Conservation (phyloP, 441 rosid species). For the Corymbia citriodora region DNA sequence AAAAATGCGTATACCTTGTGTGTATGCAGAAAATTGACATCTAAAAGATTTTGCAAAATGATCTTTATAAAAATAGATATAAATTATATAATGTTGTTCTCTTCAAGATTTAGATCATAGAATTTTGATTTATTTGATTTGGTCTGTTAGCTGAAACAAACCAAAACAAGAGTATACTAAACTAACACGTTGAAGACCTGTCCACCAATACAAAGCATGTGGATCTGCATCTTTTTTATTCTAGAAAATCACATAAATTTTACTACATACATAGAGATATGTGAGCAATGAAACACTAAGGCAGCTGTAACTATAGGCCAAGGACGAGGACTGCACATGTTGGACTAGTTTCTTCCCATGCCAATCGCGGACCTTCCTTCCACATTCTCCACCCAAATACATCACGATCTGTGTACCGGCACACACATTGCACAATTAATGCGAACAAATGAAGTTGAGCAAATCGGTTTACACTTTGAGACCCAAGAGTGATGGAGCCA, state of each 20-base stretch:
- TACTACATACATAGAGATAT: not conserved
- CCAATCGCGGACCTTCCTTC: not conserved
- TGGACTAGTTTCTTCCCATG: not conserved
- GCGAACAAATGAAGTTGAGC: not conserved
- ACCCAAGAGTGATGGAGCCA: not conserved
- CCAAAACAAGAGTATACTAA: too few species aligned
- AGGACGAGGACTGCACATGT: not conserved
- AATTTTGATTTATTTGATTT: not conserved
- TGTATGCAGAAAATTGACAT: not conserved
- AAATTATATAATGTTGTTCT: not conserved
- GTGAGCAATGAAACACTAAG: not conserved
- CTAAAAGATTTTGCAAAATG: not conserved
- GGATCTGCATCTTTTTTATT: not conserved
- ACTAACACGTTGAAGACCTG: not conserved
- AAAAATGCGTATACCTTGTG: not conserved
- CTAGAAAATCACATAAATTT: not conserved
- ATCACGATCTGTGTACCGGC: not conserved
- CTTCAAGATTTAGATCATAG: not conserved
- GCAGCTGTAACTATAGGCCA: not conserved
- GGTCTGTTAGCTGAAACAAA: not conserved
- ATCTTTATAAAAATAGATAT: not conserved
- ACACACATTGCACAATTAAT: not conserved
- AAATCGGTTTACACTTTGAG: not conserved
- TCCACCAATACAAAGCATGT: not conserved
- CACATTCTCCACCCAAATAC: not conserved